These are phyloP conservation scores for Papiliotrema nemorosa DNA, from an alignment of 1,284 basidiomycete genomes.

Conservation along the genomic window DNA sequence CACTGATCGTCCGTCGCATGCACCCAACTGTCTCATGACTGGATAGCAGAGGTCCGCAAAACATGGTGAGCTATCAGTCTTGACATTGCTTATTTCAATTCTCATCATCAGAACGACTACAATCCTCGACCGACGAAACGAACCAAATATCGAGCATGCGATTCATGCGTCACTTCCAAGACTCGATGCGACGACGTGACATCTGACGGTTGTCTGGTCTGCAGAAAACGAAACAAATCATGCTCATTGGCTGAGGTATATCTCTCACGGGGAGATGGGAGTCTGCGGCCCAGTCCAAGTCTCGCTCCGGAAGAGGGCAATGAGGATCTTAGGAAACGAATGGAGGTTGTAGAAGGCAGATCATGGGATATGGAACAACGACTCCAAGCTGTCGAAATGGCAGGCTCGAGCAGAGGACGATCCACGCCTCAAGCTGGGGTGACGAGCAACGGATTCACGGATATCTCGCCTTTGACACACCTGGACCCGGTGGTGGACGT, in stretches of 20 bases:
- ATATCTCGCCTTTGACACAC: neutral
- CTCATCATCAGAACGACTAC: too few species aligned
- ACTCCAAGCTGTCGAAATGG: neutral
- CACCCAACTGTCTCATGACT: too few species aligned
- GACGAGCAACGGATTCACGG: neutral
- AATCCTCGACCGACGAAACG: slow-evolving; percentile 13
- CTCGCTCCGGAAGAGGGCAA: neutral
- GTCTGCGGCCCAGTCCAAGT: slow-evolving; percentile 1
- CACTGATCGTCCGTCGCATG: too few species aligned
- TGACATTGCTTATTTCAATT: too few species aligned
- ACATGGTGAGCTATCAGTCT: too few species aligned
- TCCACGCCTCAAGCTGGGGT: neutral
- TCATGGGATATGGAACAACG: slow-evolving; percentile 4
- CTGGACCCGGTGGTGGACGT: neutral
- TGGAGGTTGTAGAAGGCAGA: slow-evolving; percentile 3
- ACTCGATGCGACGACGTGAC: slow-evolving; percentile 35
- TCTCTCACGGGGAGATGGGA: slow-evolving; percentile 1
- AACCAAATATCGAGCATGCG: slow-evolving; percentile 32
- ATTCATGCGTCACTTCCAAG: slow-evolving; percentile 28
- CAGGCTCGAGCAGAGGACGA: neutral
- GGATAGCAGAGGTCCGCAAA: too few species aligned
- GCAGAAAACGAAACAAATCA: slow-evolving; percentile 21
- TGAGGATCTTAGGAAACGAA: neutral
- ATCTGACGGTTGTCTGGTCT: slow-evolving; percentile 24
- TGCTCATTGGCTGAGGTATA: slow-evolving; percentile 29